A percentile compares a stretch with the other conserved stretches of the same genome.
Evolutionary conservation across 2,329 filamentous ascomycete genomes (phyloP).

Genomic region (Colletotrichum chlorophyti): DNA sequence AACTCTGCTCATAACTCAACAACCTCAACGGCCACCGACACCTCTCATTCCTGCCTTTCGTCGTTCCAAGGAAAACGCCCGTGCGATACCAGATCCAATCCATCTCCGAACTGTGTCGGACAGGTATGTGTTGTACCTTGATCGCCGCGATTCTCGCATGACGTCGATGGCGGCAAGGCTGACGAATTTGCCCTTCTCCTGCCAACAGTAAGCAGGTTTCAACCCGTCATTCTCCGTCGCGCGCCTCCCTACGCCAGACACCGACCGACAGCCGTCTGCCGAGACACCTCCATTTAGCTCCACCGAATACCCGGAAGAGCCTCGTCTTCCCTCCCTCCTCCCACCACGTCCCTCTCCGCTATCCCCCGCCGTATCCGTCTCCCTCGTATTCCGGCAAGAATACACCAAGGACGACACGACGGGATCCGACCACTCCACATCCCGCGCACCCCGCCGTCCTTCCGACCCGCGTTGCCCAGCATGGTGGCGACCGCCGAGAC

Average conservation of each 20-base stretch:
- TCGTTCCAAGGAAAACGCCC: background rate
- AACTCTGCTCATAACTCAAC: background rate
- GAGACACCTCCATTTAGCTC: background rate
- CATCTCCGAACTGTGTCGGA: background rate
- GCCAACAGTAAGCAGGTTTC: constrained; percentile 11
- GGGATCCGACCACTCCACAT: background rate
- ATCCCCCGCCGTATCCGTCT: background rate
- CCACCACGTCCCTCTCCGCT: no score
- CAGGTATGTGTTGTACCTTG: background rate
- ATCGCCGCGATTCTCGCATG: background rate
- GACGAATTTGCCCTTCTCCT: constrained; percentile 1
- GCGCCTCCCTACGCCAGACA: constrained; percentile 1
- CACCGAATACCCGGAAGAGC: background rate
- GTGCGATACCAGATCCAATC: background rate
- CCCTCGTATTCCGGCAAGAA: no score
- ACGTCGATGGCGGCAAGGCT: constrained; percentile 27
- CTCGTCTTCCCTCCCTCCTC: background rate
- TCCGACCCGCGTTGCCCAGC: background rate
- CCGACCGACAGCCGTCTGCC: constrained; percentile 19
- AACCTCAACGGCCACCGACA: background rate
- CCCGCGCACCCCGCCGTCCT: background rate
- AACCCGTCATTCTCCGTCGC: constrained; percentile 24
- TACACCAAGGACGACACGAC: no score
- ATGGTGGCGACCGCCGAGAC: constrained; percentile 28
- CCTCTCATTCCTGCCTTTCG: background rate